Evolutionary conservation across 345 rosid genomes (phyloP).

Genomic region (Eucalyptus sp.): DNA sequence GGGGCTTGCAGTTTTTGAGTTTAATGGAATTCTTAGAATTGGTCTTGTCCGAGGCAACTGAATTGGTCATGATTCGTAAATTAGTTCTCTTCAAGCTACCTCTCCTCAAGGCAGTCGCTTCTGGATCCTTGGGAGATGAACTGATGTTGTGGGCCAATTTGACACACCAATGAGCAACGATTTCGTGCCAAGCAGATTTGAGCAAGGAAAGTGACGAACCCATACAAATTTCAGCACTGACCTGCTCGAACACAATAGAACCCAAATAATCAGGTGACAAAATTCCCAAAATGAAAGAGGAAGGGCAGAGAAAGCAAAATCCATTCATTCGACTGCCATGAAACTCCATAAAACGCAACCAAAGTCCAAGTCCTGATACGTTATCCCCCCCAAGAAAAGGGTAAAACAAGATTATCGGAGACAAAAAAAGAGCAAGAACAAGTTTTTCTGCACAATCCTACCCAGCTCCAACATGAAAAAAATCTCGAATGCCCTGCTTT

Average conservation of each 20-base stretch:
- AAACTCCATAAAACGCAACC: neutral
- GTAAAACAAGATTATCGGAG: neutral
- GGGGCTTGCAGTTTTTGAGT: slow-evolving; percentile 13
- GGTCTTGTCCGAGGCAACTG: neutral
- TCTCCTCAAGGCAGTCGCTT: slow-evolving; percentile 1
- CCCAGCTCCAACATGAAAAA: neutral
- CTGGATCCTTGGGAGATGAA: neutral
- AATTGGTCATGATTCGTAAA: slow-evolving; percentile 16
- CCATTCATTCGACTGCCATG: neutral
- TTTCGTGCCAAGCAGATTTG: slow-evolving; percentile 26
- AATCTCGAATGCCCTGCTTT: neutral
- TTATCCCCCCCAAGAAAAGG: neutral
- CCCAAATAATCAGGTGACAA: neutral
- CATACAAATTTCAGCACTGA: neutral
- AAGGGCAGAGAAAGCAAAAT: neutral
- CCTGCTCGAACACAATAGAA: neutral
- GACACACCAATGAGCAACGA: neutral
- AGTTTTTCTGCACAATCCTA: neutral
- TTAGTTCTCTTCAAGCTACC: slow-evolving; percentile 18
- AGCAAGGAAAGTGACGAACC: slow-evolving; percentile 27
- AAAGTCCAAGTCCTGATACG: neutral
- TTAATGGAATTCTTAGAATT: slow-evolving; percentile 10
- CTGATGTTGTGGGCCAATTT: neutral
- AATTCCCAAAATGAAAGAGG: neutral
- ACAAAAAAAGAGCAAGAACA: neutral